Evolutionary conservation across 495 filamentous ascomycete species (phyloP), one percentile per base, ranked within the genome.

Genomic region (Letharia columbiana): DNA sequence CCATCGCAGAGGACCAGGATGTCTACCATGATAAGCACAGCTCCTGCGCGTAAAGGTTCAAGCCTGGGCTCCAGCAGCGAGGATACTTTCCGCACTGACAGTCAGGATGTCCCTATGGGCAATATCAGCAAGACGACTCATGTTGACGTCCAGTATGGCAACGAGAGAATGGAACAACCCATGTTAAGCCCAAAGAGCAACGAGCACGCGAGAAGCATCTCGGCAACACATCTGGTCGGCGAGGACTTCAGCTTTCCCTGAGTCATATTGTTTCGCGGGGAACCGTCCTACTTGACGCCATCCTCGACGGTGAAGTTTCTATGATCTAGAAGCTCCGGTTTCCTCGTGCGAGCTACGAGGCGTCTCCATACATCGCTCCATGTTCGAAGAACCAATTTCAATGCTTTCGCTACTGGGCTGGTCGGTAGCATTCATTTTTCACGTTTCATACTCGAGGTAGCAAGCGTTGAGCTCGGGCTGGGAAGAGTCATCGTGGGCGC

Each of bases 51-150:
- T 41, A 62, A 35, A 49, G 35, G n/a, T 23, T 45, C 63, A 31
- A 59, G 50, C 41, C 31, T 39, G 15, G 40, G 39, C 5, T 59
- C 54, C 13, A 56, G 52, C n/a, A 56, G 52, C 23, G 49, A 67
- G 41, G 17, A n/a, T 23, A 33, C 47, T 3, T 67, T 56, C 39
- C 58, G 65, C 13, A 62, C 33, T 12, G 44, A 57, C 33, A 41
- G 47, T 17, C 59, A 52, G 23, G 52, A 63, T 44, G 23, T 67
- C 8, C 60, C 65, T 0, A 45, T 67, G 28, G 65, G 59, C 17
- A 47, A 44, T n/a, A 67, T 67, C n/a, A 57, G 37, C 65, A 67
- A 67, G 41, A 67, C 65, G 4, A 67, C 17, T n/a, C 23, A 56
- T 41, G 60, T 67, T 23, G 40, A 56, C 37, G 28, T 67, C 3